phyloP scores from a whole-genome alignment of 805 yeast genomes.

The Wickerhamomyces strasburgensis region DNA sequence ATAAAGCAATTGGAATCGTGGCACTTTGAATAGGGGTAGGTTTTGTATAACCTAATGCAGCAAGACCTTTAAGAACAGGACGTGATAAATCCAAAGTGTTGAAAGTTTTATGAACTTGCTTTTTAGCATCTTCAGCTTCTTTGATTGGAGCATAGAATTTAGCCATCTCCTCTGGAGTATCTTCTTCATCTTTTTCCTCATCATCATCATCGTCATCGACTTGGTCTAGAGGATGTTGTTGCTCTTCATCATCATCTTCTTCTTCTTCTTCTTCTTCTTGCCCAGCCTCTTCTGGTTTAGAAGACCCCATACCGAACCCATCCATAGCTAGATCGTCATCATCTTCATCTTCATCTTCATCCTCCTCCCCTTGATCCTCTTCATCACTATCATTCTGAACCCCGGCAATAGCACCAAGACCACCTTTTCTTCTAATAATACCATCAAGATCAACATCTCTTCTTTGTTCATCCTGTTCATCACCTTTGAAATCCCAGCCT shows the following conservation, averaged over 20 bases:
- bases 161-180: constrained; percentile 78
- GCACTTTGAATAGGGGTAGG: constrained; percentile 96
- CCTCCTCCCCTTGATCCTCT: constrained; percentile 32
- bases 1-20: constrained; percentile 84
- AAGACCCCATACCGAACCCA: constrained; percentile 37
- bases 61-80: constrained; percentile 80
- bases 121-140: constrained; percentile 50
- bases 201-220: constrained; percentile 27
- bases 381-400: constrained; percentile 40
- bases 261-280: constrained; percentile 30
- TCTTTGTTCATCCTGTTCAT: constrained; percentile 27
- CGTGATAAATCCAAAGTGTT: constrained; percentile 78
- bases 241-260: constrained; percentile 31
- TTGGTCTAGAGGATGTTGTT: constrained; percentile 18
- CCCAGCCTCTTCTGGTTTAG: constrained; percentile 23
- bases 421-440: constrained; percentile 83
- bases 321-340: constrained; percentile 41
- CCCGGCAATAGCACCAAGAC: constrained; percentile 50
- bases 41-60: constrained; percentile 72
- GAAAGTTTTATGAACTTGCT: constrained; percentile 57
- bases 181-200: constrained; percentile 40
- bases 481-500: constrained; percentile 83
- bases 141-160: constrained; percentile 61
- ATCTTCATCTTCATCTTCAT: constrained; percentile 27
- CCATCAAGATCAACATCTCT: constrained; percentile 82